A percentile compares a stretch with the other conserved stretches of the same genome.
Evolutionary conservation across 1,284 basidiomycete genomes (phyloP).

Genomic region (Rhodotorula sp.): DNA sequence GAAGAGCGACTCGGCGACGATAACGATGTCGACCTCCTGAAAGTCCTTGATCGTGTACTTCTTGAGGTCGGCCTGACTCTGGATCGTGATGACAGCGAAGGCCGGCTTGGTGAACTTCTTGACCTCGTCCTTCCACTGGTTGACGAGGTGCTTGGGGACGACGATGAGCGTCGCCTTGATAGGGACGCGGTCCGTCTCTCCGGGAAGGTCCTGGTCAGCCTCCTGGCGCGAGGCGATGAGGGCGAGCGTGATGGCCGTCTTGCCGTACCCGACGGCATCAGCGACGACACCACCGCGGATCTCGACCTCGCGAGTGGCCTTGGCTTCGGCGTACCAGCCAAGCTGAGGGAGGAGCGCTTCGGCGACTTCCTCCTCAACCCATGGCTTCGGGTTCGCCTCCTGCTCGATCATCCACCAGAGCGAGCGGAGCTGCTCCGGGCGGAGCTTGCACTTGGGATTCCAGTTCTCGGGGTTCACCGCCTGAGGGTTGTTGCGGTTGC

Average conservation of each 20-base stretch:
- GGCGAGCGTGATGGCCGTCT: conserved; percentile 90
- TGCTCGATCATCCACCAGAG: conserved; percentile 88
- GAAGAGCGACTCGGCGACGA: conserved; percentile 83
- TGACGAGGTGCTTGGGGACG: conserved; percentile 77
- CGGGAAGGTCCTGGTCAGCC: conserved; percentile 56
- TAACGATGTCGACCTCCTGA: conserved; percentile 77
- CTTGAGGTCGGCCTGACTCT: conserved; percentile 60
- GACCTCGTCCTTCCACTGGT: conserved; percentile 86
- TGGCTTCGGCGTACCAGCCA: conserved; percentile 89
- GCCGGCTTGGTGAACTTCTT: conserved; percentile 64
- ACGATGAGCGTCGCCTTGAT: conserved; percentile 77
- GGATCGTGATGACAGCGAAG: conserved; percentile 59
- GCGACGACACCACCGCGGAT: conserved; percentile 89
- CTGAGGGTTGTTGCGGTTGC: conserved; percentile 73
- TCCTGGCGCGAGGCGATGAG: conserved; percentile 68
- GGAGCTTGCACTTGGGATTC: conserved; percentile 59
- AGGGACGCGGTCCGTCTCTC: conserved; percentile 62
- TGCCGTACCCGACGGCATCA: conserved; percentile 94
- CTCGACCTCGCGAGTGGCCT: conserved; percentile 70
- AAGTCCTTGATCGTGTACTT: conserved; percentile 70
- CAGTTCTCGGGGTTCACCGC: conserved; percentile 78
- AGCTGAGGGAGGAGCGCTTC: conserved; percentile 81
- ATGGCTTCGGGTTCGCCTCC: conserved; percentile 66
- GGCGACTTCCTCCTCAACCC: conserved; percentile 89
- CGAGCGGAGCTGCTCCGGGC: conserved; percentile 84